Percentiles rank a stretch among this genome's conserved stretches.
Conservation (phyloP, 176 grass and related monocot genomes). For the Secale cereale region DNA sequence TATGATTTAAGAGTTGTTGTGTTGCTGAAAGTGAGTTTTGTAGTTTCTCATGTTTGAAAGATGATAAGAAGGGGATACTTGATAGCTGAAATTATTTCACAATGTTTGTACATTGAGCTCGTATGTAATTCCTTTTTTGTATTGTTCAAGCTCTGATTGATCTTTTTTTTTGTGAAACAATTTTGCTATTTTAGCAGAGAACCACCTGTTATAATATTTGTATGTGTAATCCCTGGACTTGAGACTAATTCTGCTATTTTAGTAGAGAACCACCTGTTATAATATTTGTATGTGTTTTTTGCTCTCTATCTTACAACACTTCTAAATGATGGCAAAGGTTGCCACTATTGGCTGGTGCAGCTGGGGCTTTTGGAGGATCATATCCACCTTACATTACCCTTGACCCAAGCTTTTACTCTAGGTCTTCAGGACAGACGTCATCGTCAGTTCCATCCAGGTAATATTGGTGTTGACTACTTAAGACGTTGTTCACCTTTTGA, state of each 20-base stretch:
- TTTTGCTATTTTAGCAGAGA: not conserved
- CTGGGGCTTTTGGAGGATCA: constrained; percentile 65
- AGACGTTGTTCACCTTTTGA: not conserved
- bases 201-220: constrained; percentile 1
- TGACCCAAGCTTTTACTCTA: constrained; percentile 73
- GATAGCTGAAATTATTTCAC: constrained; percentile 8
- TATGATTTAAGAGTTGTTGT: not conserved
- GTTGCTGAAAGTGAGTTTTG: not conserved
- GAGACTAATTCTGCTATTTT: not conserved
- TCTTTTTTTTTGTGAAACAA: not conserved
- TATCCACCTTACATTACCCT: constrained; percentile 89
- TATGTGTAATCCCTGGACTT: not conserved
- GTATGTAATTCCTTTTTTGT: not conserved
- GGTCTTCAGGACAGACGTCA: constrained; percentile 58
- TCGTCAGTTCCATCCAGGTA: constrained; percentile 58
- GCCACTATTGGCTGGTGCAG: constrained; percentile 66
- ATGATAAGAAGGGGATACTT: not conserved
- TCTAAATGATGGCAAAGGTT: constrained; percentile 50
- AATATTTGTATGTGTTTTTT: constrained; percentile 15
- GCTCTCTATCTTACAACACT: not conserved
- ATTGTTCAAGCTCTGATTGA: not conserved
- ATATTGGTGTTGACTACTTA: not conserved
- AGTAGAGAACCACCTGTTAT: not conserved
- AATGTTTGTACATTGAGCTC: not conserved
- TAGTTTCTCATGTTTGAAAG: not conserved